Evolutionary conservation across 2,329 filamentous ascomycete genomes (phyloP), one percentile per base, ranked within the genome.

Genomic region (Orbilia brochopaga): DNA sequence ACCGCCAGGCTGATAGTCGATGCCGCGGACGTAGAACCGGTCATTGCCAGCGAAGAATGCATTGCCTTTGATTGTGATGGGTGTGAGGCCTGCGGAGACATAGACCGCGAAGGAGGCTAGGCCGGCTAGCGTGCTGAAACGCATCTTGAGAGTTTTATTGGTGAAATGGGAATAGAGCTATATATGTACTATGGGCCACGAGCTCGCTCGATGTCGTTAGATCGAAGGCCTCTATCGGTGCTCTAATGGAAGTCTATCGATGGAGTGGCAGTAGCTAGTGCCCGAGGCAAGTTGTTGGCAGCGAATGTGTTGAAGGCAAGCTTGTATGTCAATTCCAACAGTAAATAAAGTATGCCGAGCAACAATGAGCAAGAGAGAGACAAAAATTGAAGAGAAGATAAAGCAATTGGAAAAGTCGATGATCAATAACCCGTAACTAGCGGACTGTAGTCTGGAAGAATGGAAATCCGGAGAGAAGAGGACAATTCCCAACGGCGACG

Each of bases 1-100:
- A 73, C 87, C 87, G 76, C 83, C 84, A 55, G 85, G 86, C 79
- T 88, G 86, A 79, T 88, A 88, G 80, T 89, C 88, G 75, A 86
- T 81, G 78, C 85, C 84, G 74, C 84, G 83, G 74, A 86, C 82
- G 79, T 86, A 86, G 80, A 86, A 86, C 60, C 87, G 85, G 56
- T 85, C 77, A 69, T 84, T 77, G 69, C 86, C 86, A 74, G 85
- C 83, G 79, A 86, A 88, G 82, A 89, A 88, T 67, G 87, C 85
- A 78, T 73, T 72, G 55, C 67, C 67, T 24, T 56, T 55, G 56
- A 72, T 53, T 23, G 67, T 72, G 60, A 72, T 61, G 11, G 67
- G 67, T 32, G 67, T 72, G 32, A 72, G 67, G 24, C 15, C 51
- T 51, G 67, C 67, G 32, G 55, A 60, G 44, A 74, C 69, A 65